Evolutionary conservation across 2,329 filamentous ascomycete species (phyloP), one percentile per base, ranked within the genome.

Genomic region (Penicillium sp.): DNA sequence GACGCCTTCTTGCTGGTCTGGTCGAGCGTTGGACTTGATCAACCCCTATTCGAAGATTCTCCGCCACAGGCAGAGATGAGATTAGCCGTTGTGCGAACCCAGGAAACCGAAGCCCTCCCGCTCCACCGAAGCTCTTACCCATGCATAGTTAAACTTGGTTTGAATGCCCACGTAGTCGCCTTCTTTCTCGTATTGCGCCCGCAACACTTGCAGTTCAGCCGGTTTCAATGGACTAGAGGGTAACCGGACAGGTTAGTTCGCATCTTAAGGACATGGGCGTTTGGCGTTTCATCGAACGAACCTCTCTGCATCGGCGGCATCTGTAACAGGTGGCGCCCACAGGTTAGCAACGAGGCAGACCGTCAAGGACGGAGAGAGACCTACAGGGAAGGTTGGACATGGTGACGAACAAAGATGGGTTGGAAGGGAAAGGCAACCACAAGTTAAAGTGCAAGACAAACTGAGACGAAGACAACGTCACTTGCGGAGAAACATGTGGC

Each of bases 61-160:
- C 43, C 47, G 39, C 43, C 45, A 32, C 18, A 15, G 13, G 42
- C 44, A 42, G 44, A 37, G 33, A 39, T 5, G 10, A 30, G 16
- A 41, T 47, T 25, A 47, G 40, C n/a, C n/a, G n/a, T n/a, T n/a
- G n/a, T n/a, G n/a, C n/a, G n/a, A n/a, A n/a, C n/a, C n/a, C n/a
- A n/a, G n/a, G n/a, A n/a, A n/a, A n/a, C n/a, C n/a, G n/a, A n/a
- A n/a, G n/a, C n/a, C n/a, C n/a, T n/a, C n/a, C n/a, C n/a, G n/a
- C n/a, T n/a, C n/a, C n/a, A n/a, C n/a, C n/a, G n/a, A n/a, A n/a
- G n/a, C n/a, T n/a, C n/a, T n/a, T 78, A 94, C 88, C 92, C 92
- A 98, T 61, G 92, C 90, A 66, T 90, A 96, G 79, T 98, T 98
- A 78, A 98, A 98, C 65, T 96, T 96, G 45, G 92, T 98, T 68